Percentiles rank a stretch among this genome's conserved stretches.
Evolutionary conservation across 2,329 filamentous ascomycete species (phyloP).

Genomic region (Diplodia intermedia): DNA sequence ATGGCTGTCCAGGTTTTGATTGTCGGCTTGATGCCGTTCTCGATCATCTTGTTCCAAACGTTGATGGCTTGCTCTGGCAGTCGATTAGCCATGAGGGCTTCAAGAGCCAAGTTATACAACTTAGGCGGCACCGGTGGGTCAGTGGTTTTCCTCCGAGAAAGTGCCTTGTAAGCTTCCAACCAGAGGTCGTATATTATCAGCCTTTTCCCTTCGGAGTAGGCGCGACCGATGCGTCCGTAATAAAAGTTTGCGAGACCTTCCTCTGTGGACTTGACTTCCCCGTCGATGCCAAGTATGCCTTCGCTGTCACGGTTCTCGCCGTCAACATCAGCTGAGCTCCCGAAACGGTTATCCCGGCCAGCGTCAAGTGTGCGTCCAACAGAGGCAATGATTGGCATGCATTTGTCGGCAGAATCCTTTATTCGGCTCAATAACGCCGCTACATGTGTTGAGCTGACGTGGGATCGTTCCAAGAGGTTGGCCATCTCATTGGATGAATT

Average conservation of each 20-base stretch:
- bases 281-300: neutral
- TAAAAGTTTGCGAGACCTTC: constrained; percentile 40
- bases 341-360: constrained; percentile 12
- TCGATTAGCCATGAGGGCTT: constrained; percentile 55
- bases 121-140: neutral
- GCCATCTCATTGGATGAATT: neutral
- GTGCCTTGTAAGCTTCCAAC: constrained; percentile 1
- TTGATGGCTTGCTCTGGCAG: constrained; percentile 56
- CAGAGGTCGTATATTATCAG: constrained; percentile 38
- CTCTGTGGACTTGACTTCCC: constrained; percentile 11
- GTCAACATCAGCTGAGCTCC: neutral
- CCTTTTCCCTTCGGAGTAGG: constrained; percentile 35
- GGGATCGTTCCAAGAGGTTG: neutral
- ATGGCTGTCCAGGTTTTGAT: constrained; percentile 74
- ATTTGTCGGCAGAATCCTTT: neutral
- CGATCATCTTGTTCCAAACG: constrained; percentile 64
- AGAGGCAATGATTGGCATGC: constrained; percentile 5
- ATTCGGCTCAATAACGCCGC: neutral
- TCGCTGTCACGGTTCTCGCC: neutral
- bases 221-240: constrained; percentile 40
- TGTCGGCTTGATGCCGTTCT: constrained; percentile 63
- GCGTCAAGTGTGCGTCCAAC: neutral
- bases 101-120: constrained; percentile 55
- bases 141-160: neutral
- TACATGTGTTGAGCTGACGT: neutral